Base-by-base conservation (phyloP, 225 moss, liverwort and hornwort species). In the Antitrichia curtipendula region DNA sequence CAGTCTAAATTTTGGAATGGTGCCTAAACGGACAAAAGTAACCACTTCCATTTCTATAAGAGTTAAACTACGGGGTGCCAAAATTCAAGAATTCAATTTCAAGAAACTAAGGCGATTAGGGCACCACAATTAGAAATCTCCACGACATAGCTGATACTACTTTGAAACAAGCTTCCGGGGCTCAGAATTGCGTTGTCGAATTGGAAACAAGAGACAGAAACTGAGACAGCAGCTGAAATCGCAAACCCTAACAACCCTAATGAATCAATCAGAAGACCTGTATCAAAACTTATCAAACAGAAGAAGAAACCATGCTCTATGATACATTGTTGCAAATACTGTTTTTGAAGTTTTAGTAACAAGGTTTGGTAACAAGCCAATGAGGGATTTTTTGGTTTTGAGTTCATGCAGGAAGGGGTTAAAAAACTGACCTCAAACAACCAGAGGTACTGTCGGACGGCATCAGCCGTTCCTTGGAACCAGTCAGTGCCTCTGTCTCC, bases 391-490 rank as follows among this genome's bases (percentile, higher is more conserved):
- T 54, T 63, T 4, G 3, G 2, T 24, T 65, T 65, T 54, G 56
- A 56, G 65, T 34, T 86, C 56, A 65, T 1, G 43, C 34, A 32
- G 43, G 16, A 49, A 79, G 58, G 71, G n/a, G 9, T 43, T 21
- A 6, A 23, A 20, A 38, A 43, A 14, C 60, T 41, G 49, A 99
- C 98, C 95, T 99, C 98, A 74, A 99, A 97, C 79, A 99, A 91
- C 98, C 97, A 99, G 79, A 95, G 91, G 83, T 97, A 99, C 34
- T 99, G 97, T 38, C 97, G 94, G 38, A 99, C 98, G 21, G 97
- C 98, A 87, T 97, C 98, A 5, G 96, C 97, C 17, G 95, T 97
- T 53, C 98, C 98, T 88, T 92, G 95, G 84, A 99, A 99, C 98
- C 97, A 99, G 61, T 98, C 96, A 52, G 92, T 92, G 45, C 98